phyloP scores from a whole-genome alignment of 2,329 filamentous ascomycete species.

The Paradendryphiella salina region DNA sequence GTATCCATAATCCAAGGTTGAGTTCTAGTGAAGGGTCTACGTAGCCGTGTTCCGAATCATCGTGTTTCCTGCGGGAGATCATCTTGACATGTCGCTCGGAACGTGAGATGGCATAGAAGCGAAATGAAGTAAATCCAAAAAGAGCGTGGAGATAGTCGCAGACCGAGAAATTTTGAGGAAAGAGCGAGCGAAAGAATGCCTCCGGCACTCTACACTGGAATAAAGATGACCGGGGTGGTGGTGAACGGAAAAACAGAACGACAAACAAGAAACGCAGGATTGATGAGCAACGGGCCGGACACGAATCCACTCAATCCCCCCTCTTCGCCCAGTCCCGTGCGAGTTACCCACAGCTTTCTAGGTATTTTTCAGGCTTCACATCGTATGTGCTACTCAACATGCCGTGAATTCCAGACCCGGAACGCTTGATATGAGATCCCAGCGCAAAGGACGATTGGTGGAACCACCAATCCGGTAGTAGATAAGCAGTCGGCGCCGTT shows the following conservation, averaged over 20 bases:
- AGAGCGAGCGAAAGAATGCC: constrained; percentile 8
- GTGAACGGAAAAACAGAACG: constrained; percentile 5
- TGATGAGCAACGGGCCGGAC: constrained; percentile 12
- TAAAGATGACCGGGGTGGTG: constrained; percentile 6
- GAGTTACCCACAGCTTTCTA: constrained; percentile 25
- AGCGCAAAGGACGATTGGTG: constrained; percentile 31
- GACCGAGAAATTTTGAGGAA: constrained; percentile 8
- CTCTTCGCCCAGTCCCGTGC: constrained; percentile 9
- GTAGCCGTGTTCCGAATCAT: constrained; percentile 29
- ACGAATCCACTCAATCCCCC: constrained; percentile 15
- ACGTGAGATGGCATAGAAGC: constrained; percentile 13
- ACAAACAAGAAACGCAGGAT: constrained; percentile 13
- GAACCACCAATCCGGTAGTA: constrained; percentile 25
- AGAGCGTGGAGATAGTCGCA: constrained; percentile 3
- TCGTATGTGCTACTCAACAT: constrained; percentile 21
- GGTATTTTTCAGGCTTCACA: constrained; percentile 12
- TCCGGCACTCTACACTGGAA: constrained; percentile 2
- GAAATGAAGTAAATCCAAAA: constrained; percentile 11
- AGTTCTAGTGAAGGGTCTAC: constrained; percentile 44
- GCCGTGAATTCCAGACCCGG: constrained; percentile 24
- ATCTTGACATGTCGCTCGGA: constrained; percentile 27
- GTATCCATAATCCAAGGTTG: constrained; percentile 46
- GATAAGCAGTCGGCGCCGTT: constrained; percentile 20
- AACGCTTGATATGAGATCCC: constrained; percentile 22
- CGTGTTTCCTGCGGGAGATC: constrained; percentile 29